Conservation (phyloP, 441 rosid genomes). For the Eruca vesicaria region DNA sequence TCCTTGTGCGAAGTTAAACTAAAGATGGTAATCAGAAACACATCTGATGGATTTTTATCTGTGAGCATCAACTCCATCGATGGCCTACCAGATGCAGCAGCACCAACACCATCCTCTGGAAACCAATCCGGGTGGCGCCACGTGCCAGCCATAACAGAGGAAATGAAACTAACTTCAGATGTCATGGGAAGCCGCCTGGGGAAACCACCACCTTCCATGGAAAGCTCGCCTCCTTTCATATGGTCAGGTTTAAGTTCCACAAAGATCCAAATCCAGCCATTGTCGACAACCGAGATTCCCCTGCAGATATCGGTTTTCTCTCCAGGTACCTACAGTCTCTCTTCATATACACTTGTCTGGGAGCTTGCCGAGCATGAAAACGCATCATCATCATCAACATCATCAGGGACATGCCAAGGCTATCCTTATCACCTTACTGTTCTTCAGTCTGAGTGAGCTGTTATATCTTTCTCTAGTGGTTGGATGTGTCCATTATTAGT, state of each 20-base stretch:
- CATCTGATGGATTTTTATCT: slow-evolving; percentile 49
- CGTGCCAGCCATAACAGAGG: slow-evolving; percentile 42
- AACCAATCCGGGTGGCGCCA: slow-evolving; percentile 75
- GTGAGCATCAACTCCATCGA: slow-evolving; percentile 56
- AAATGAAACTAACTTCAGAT: slow-evolving; percentile 54
- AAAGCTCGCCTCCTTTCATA: slow-evolving; percentile 63
- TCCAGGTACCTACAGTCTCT: slow-evolving; percentile 76
- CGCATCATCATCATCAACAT: slow-evolving; percentile 31
- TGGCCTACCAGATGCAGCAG: slow-evolving; percentile 32
- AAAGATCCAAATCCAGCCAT: slow-evolving; percentile 53
- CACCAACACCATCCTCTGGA: slow-evolving; percentile 36
- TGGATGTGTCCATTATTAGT: neutral
- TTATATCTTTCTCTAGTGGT: neutral
- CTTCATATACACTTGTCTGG: slow-evolving; percentile 79
- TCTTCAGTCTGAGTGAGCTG: slow-evolving; percentile 57
- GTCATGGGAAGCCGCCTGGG: slow-evolving; percentile 34
- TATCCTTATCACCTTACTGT: slow-evolving; percentile 73
- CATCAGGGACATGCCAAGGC: slow-evolving; percentile 68
- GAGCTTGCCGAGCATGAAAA: slow-evolving; percentile 43
- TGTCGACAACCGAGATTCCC: slow-evolving; percentile 57
- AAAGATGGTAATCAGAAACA: slow-evolving; percentile 74
- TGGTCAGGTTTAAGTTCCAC: slow-evolving; percentile 88
- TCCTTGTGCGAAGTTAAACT: slow-evolving; percentile 68
- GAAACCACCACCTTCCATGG: slow-evolving; percentile 43
- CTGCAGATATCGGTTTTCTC: slow-evolving; percentile 76